Percentiles rank a stretch among this genome's conserved stretches.
phyloP scores from a whole-genome alignment of 768 basidiomycete species.

The Rhizopogon roseolus region DNA sequence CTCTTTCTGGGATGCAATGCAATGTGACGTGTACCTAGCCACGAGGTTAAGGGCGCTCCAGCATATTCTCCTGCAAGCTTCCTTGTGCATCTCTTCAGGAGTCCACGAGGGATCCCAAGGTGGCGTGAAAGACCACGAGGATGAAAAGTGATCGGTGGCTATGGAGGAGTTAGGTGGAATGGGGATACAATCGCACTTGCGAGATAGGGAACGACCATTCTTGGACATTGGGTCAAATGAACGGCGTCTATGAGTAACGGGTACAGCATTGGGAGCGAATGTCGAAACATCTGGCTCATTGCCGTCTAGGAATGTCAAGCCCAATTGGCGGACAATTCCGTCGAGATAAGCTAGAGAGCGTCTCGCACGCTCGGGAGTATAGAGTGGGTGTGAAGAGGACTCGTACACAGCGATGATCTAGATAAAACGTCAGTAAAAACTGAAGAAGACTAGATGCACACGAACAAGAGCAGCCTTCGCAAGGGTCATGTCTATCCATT shows the following conservation, averaged over 20 bases:
- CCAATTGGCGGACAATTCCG: slow-evolving; percentile 51
- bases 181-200: slow-evolving; percentile 46
- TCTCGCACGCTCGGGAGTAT: slow-evolving; percentile 50
- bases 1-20: slow-evolving; percentile 58
- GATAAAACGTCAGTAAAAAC: slow-evolving; percentile 9
- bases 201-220: slow-evolving; percentile 23
- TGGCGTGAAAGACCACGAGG: slow-evolving; percentile 44
- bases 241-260: slow-evolving; percentile 35
- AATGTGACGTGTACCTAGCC: slow-evolving; percentile 63
- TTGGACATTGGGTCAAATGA: slow-evolving; percentile 23
- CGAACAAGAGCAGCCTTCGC: slow-evolving; percentile 71
- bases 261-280: slow-evolving; percentile 49
- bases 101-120: slow-evolving; percentile 64
- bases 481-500: slow-evolving; percentile 56
- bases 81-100: slow-evolving; percentile 49
- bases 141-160: slow-evolving; percentile 29
- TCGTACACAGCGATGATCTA: slow-evolving; percentile 79
- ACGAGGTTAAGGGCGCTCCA: slow-evolving; percentile 72
- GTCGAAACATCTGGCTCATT: slow-evolving; percentile 47
- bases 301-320: slow-evolving; percentile 53
- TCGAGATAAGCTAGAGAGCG: slow-evolving; percentile 57
- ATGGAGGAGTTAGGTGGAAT: slow-evolving; percentile 30
- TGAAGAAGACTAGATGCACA: not conserved
- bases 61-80: slow-evolving; percentile 71
- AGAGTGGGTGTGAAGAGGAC: slow-evolving; percentile 64